Conservation (phyloP, 2,329 filamentous ascomycete species). For the Lasiodiplodia gonubiensis region DNA sequence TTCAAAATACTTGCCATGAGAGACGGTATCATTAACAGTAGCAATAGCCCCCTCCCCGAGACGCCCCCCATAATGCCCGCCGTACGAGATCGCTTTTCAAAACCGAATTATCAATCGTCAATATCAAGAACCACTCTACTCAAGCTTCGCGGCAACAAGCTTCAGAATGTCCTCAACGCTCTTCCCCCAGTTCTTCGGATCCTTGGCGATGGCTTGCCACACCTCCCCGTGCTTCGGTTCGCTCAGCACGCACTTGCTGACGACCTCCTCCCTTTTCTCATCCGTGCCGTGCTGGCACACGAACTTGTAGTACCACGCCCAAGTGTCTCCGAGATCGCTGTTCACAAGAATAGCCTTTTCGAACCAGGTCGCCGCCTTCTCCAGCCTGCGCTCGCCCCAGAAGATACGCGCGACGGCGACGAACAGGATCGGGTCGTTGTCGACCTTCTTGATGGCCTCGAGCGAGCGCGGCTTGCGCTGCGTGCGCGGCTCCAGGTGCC, state of each 20-base stretch:
- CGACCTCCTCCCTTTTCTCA: constrained; percentile 86
- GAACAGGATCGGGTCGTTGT: constrained; percentile 87
- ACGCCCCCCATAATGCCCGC: not conserved
- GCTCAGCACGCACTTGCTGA: constrained; percentile 78
- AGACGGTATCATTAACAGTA: too few species aligned
- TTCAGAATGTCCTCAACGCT: constrained; percentile 81
- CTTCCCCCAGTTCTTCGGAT: constrained; percentile 78
- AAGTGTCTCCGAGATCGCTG: constrained; percentile 85
- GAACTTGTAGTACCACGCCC: constrained; percentile 99
- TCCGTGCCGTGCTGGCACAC: constrained; percentile 88
- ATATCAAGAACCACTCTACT: constrained; percentile 33
- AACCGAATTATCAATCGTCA: too few species aligned
- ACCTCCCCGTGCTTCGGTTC: constrained; percentile 92
- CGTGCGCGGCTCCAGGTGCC: constrained; percentile 88
- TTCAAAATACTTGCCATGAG: too few species aligned
- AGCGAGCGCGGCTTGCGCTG: constrained; percentile 89
- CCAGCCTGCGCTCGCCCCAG: constrained; percentile 89
- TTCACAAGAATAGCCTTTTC: constrained; percentile 92
- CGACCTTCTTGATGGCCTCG: constrained; percentile 96
- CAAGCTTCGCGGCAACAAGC: constrained; percentile 68
- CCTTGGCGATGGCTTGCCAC: constrained; percentile 87
- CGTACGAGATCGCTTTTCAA: constrained; percentile 1
- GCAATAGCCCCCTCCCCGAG: not conserved
- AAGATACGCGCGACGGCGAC: constrained; percentile 94
- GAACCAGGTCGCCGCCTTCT: constrained; percentile 97